Base-by-base conservation (phyloP, 306 rosid genomes). In the Hylodesmum podocarpum region DNA sequence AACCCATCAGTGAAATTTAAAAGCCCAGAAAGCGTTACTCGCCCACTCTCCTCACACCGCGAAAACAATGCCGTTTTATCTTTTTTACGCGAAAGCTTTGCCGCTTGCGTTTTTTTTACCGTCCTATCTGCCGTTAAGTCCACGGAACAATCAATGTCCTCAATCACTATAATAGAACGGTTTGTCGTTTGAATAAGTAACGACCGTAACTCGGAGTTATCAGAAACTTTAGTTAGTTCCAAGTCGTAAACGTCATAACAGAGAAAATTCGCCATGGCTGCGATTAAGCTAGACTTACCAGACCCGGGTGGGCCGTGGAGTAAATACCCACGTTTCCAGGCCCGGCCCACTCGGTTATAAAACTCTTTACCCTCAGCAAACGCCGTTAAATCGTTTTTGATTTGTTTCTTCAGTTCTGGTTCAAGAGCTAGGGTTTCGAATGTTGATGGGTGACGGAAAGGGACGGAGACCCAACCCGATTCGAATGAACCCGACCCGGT, bases 261-360 rank as follows among this genome's bases (percentile, higher is more conserved):
- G 67, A 93, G 91, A 44, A 83, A 88, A 66, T 93, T 93, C 18
- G 96, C 96, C 89, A 93, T 93, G 13, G 98, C 97, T 0, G 97
- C 97, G 9, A 93, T 93, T 55, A 93, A 78, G 71, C 97, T 91
- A 3, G 98, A 93, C 76, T 93, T 93, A 6, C 98, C 98, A 9
- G 98, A 84, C 5, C 98, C 98, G 0, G 98, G 98, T 3, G 91
- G 97, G 1, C 98, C 98, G 24, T 93, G 81, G 0, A 93, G 90
- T 61, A 91, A 71, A 70, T 93, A 93, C 7, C 98, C 98, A 0
- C 97, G 89, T 14, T 93, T 93, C 98, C 98, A 93, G 0, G 98
- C 97, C 2, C 97, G 89, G 0, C 98, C 97, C 36, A 93, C 97
- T 58, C 93, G 82, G 19, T 87, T 86, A 21, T 93, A 93, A 51